A percentile compares a stretch with the other conserved stretches of the same genome.
phyloP scores from a whole-genome alignment of 2,329 filamentous ascomycete genomes.

The Berkeleyomyces basicola region DNA sequence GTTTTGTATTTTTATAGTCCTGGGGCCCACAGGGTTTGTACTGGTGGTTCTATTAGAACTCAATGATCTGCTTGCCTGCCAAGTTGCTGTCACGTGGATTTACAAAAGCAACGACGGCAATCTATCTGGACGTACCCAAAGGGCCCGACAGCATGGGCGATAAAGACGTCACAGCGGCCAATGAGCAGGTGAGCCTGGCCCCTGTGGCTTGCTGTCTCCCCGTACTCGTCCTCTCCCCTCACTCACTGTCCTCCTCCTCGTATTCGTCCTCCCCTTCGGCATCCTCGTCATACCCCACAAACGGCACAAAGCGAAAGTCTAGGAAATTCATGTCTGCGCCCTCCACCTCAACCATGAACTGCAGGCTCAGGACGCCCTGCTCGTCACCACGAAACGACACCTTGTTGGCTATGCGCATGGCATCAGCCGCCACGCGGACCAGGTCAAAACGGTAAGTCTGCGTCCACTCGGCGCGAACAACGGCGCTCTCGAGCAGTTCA shows the following conservation, averaged over 20 bases:
- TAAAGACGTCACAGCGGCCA: too few species aligned
- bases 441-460: conserved; percentile 79
- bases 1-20: too few species aligned
- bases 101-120: too few species aligned
- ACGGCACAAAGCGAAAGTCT: conserved; percentile 69
- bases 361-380: conserved; percentile 80
- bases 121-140: too few species aligned
- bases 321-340: conserved; percentile 53
- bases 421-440: conserved; percentile 68
- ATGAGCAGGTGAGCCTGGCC: too few species aligned
- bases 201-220: not conserved
- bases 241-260: conserved; percentile 16
- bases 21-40: too few species aligned
- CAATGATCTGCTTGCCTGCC: too few species aligned
- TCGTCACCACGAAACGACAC: conserved; percentile 78
- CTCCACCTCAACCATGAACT: conserved; percentile 90
- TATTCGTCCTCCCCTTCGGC: conserved; percentile 26
- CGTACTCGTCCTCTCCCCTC: not conserved
- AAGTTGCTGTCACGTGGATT: too few species aligned
- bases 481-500: conserved; percentile 59
- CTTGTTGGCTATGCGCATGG: conserved; percentile 88
- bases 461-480: conserved; percentile 39
- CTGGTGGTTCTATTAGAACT: too few species aligned
- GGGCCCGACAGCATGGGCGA: too few species aligned
- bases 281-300: conserved; percentile 42